Evolutionary conservation across 768 basidiomycete species (phyloP), one percentile per base, ranked within the genome.

Genomic region (Xanthoconium stramineum): DNA sequence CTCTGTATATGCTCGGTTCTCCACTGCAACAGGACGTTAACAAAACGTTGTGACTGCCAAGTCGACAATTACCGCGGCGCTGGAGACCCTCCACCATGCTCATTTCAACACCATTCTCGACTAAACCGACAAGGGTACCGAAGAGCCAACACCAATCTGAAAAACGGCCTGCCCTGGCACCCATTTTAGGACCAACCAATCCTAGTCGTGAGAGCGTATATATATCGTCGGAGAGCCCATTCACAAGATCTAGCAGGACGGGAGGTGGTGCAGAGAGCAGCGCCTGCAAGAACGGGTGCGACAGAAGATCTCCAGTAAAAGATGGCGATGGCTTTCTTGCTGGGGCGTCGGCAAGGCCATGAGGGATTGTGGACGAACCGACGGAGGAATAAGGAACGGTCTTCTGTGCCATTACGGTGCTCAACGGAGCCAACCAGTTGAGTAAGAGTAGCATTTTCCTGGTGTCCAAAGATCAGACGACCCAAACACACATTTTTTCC

Each of bases 131-230:
- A 32, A 93, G 75, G 0, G 89, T 94, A 15, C 86, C 77, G 30
- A 88, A 73, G 59, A 94, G 79, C 91, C 91, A 94, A 67, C 91
- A 91, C 88, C 88, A 92, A 69, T 93, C 84, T 2, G 91, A 83
- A 65, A 91, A 83, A 12, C 83, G 80, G 36, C 76, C 89, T 4
- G 90, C 91, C 36, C 84, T 81, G 48, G 81, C 78, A 17, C 91
- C 91, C 1, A 80, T 72, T 48, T 76, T 78, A 61, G 81, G 80
- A 6, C 87, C 83, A 5, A 93, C 61, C 11, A 94, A 72, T 1
- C 91, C 91, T 30, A 93, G 72, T 56, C 76, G 77, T 13, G 87
- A 83, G 62, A 85, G 82, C n/a, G 90, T 91, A 46, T 81, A 79
- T n/a, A 90, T 69, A 71, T 94, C 91, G 63, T 94, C 91, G 8